A percentile compares a stretch with the other conserved stretches of the same genome.
phyloP scores from a whole-genome alignment of 2,329 filamentous ascomycete species.

The Colletotrichum noveboracense region DNA sequence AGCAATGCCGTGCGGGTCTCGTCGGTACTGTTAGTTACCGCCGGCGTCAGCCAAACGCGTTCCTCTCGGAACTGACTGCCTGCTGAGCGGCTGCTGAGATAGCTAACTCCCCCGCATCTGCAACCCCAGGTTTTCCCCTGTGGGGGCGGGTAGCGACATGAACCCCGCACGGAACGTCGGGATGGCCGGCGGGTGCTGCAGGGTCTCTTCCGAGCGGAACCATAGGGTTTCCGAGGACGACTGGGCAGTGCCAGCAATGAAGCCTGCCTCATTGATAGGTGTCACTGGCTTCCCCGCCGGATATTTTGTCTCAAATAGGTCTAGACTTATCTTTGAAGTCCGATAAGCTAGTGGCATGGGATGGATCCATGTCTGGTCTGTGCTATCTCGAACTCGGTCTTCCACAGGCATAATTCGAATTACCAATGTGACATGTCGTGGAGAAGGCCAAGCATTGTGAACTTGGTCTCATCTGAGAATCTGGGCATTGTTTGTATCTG shows the following conservation, averaged over 20 bases:
- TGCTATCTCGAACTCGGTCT: background rate
- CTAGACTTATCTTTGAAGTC: background rate
- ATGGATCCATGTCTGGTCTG: background rate
- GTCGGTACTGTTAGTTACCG: background rate
- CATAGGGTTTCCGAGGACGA: background rate
- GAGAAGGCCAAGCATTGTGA: background rate
- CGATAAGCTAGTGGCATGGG: background rate
- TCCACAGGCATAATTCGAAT: background rate
- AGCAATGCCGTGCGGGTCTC: background rate
- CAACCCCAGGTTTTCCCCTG: background rate
- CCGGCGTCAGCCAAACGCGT: background rate
- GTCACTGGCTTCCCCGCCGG: background rate
- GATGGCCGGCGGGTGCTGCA: background rate
- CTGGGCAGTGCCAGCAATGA: background rate
- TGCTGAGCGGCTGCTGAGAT: background rate
- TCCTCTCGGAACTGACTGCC: background rate
- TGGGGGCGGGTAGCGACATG: background rate
- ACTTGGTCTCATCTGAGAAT: background rate
- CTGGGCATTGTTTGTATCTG: background rate
- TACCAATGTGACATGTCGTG: background rate
- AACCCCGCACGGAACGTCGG: constrained; percentile 7
- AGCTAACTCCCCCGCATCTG: background rate
- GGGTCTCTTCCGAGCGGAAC: constrained; percentile 11
- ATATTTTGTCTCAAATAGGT: background rate
- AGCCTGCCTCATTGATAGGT: background rate